A percentile compares a stretch with the other conserved stretches of the same genome.
Evolutionary conservation across 2,329 filamentous ascomycete species (phyloP).

Genomic region (Exophiala bonariae): DNA sequence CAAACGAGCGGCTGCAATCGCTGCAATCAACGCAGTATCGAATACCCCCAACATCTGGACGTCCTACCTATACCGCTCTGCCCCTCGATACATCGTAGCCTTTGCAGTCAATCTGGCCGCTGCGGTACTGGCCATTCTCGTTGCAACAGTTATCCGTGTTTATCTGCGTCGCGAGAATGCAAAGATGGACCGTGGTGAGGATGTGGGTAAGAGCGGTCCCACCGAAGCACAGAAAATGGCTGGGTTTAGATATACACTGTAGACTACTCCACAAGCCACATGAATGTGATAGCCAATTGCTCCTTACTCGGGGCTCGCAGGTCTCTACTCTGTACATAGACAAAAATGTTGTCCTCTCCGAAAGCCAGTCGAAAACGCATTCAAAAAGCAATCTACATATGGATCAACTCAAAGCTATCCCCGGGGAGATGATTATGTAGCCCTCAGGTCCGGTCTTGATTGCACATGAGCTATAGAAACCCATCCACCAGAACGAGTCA

Average conservation of each 20-base stretch:
- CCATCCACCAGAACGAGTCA: no score
- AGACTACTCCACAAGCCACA: background rate
- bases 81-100: conserved; percentile 29
- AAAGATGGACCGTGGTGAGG: conserved; percentile 26
- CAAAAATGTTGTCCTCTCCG: no score
- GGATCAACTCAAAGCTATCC: no score
- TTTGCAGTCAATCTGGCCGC: conserved; percentile 28
- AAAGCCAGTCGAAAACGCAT: no score
- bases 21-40: conserved; percentile 72
- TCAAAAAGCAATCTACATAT: no score
- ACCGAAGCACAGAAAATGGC: conserved; percentile 25
- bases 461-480: no score
- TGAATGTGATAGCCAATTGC: no score
- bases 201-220: conserved; percentile 26
- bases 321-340: no score
- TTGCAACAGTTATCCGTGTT: conserved; percentile 24
- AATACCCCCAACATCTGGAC: conserved; percentile 47
- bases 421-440: no score
- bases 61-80: conserved; percentile 28
- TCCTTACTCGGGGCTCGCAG: no score
- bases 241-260: conserved; percentile 25
- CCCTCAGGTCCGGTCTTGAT: no score
- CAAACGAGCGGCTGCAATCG: conserved; percentile 70
- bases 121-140: conserved; percentile 24
- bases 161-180: conserved; percentile 28